phyloP scores from a whole-genome alignment of 2,329 filamentous ascomycete species.

The Sphaerulina musiva region DNA sequence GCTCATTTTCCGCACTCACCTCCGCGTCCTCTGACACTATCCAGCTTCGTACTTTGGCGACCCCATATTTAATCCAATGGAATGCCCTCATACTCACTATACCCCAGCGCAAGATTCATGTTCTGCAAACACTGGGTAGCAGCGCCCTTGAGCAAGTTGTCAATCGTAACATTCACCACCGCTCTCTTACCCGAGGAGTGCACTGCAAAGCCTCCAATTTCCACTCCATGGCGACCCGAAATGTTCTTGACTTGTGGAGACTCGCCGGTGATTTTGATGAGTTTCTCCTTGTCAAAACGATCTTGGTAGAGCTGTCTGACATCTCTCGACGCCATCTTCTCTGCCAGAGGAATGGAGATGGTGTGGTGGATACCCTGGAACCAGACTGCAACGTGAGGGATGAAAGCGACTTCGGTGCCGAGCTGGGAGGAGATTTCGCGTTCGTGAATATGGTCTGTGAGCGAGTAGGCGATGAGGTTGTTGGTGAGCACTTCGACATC shows the following conservation, averaged over 20 bases:
- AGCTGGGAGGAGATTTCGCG: slow-evolving; percentile 78
- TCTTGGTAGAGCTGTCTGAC: slow-evolving; percentile 94
- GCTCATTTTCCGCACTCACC: too few relatives aligned
- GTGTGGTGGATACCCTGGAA: slow-evolving; percentile 93
- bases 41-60: too few relatives aligned
- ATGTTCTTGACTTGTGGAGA: slow-evolving; percentile 80
- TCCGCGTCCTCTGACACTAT: too few relatives aligned
- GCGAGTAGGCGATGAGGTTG: slow-evolving; percentile 84
- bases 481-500: slow-evolving; percentile 73
- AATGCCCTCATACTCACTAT: slow-evolving; percentile 82
- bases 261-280: slow-evolving; percentile 88
- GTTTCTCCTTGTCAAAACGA: slow-evolving; percentile 88
- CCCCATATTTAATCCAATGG: slow-evolving; percentile 46
- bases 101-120: slow-evolving; percentile 87
- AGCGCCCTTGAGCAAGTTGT: slow-evolving; percentile 89
- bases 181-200: slow-evolving; percentile 83
- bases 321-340: slow-evolving; percentile 83
- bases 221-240: slow-evolving; percentile 75
- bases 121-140: slow-evolving; percentile 92
- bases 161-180: slow-evolving; percentile 89
- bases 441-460: slow-evolving; percentile 94
- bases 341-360: slow-evolving; percentile 79
- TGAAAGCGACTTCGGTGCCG: slow-evolving; percentile 68
- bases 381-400: slow-evolving; percentile 93
- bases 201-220: slow-evolving; percentile 94